Conservation (phyloP, 768 basidiomycete species). For the Mycena chlorophos region DNA sequence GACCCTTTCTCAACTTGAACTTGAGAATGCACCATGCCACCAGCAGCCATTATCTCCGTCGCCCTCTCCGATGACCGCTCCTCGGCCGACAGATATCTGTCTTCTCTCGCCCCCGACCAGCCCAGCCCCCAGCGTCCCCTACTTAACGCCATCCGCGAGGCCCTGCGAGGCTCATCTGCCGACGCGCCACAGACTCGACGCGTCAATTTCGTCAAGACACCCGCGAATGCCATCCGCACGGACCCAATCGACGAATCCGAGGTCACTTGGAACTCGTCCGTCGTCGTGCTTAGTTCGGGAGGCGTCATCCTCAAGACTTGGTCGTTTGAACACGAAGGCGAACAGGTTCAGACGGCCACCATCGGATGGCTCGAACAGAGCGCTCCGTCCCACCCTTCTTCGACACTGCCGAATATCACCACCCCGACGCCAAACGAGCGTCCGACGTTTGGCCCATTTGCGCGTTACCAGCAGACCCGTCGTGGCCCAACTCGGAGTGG, state of each 20-base stretch:
- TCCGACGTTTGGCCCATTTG: constrained; percentile 59
- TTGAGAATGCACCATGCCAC: too few species aligned
- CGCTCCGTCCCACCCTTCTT: constrained; percentile 28
- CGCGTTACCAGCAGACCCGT: constrained; percentile 41
- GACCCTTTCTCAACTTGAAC: too few species aligned
- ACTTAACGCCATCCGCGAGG: constrained; percentile 57
- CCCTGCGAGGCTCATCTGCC: constrained; percentile 55
- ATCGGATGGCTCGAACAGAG: constrained; percentile 69
- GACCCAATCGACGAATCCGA: constrained; percentile 58
- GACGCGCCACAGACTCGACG: constrained; percentile 26
- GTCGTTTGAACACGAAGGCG: constrained; percentile 70
- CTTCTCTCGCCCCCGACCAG: constrained; percentile 17
- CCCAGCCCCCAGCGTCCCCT: constrained; percentile 27
- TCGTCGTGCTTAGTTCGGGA: constrained; percentile 64
- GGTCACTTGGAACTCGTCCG: constrained; percentile 66
- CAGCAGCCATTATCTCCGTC: neutral
- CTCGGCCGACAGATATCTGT: neutral
- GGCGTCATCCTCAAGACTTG: constrained; percentile 72
- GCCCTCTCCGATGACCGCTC: neutral
- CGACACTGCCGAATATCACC: constrained; percentile 32
- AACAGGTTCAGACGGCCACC: constrained; percentile 78
- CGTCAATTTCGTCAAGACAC: constrained; percentile 42
- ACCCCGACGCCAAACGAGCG: constrained; percentile 32
- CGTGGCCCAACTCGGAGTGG: constrained; percentile 36
- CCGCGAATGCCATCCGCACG: constrained; percentile 39